Evolutionary conservation across 345 rosid species (phyloP), one percentile per base, ranked within the genome.

Genomic region (Pugionium dolabratum): DNA sequence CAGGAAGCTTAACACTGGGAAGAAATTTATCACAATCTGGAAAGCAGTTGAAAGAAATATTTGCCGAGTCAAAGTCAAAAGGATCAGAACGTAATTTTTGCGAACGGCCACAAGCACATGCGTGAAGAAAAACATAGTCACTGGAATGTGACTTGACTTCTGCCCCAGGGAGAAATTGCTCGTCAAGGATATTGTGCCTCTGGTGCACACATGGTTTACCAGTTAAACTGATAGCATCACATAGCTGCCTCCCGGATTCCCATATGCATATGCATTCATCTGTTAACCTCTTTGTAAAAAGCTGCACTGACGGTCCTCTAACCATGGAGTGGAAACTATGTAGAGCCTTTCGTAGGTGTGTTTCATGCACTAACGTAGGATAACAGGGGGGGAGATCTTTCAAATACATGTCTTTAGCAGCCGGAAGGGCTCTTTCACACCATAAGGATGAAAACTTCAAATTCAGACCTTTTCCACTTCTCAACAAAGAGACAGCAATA

Each of bases 191-290:
- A 63, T 74, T 66, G 64, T 87, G 97, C 55, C 89, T 81, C 70
- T 76, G 87, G 78, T 85, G 87, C 84, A 83, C 66, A 51, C 97
- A 90, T 32, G 91, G 91, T 75, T 85, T 90, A 64, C 90, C 95
- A 0, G 97, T 87, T 83, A 90, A 81, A 85, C 97, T 90, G 74
- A 83, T 79, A 59, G 91, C 90, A 75, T 90, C 97, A 76, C 95
- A 90, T 4, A 85, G 84, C 73, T 87, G 97, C 76, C 97, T 84
- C 29, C 91, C 95, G 37, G 90, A 84, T 78, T 79, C 82, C 95
- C 97, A 90, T 30, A 87, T 76, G 59, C 78, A 81, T 8, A 71
- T 73, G 78, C 97, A 90, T 70, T 87, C 97, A 75, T 84, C 87
- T 77, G 79, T 81, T 72, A 90, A 79, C 81, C 67, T 81, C 74